A percentile compares a stretch with the other conserved stretches of the same genome.
These are phyloP conservation scores for Nicotiana otophora DNA, from an alignment of 257 asterid genomes.

Conservation along the genomic window DNA sequence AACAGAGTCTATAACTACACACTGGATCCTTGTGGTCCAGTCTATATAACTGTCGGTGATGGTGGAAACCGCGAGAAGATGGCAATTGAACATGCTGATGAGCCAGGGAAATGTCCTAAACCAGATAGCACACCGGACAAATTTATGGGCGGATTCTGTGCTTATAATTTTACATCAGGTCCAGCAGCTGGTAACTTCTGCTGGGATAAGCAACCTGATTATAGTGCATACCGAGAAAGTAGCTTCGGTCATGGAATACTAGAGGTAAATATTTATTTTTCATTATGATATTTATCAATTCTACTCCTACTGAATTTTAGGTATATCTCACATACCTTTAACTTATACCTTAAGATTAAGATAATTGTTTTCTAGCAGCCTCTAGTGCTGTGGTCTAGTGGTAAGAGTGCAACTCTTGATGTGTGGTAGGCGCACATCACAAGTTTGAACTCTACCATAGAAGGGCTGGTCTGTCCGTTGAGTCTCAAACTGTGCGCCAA, in stretches of 20 bases:
- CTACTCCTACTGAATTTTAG: neutral
- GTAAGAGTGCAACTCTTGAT: too few species aligned
- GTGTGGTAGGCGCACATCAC: too few species aligned
- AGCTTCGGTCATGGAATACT: conserved; percentile 96
- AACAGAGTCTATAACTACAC: conserved; percentile 86
- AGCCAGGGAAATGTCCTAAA: conserved; percentile 68
- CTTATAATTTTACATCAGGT: conserved; percentile 71
- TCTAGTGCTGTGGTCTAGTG: too few species aligned
- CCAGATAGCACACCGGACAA: conserved; percentile 65
- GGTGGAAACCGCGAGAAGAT: conserved; percentile 94
- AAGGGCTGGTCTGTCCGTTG: too few species aligned
- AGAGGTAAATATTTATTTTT: conserved; percentile 41
- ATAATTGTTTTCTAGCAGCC: too few species aligned
- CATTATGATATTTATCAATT: neutral
- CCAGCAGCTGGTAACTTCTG: conserved; percentile 89
- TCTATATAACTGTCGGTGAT: conserved; percentile 77
- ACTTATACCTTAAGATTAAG: too few species aligned
- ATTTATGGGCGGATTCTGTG: conserved; percentile 87
- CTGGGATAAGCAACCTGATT: conserved; percentile 90
- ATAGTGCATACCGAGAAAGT: conserved; percentile 80
- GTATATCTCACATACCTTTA: too few species aligned
- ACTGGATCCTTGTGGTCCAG: conserved; percentile 84
- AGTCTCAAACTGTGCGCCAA: too few species aligned
- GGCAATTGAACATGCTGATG: conserved; percentile 67
- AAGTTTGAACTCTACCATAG: too few species aligned